phyloP scores from a whole-genome alignment of 768 basidiomycete species.

The Pleurotus ostreatus region DNA sequence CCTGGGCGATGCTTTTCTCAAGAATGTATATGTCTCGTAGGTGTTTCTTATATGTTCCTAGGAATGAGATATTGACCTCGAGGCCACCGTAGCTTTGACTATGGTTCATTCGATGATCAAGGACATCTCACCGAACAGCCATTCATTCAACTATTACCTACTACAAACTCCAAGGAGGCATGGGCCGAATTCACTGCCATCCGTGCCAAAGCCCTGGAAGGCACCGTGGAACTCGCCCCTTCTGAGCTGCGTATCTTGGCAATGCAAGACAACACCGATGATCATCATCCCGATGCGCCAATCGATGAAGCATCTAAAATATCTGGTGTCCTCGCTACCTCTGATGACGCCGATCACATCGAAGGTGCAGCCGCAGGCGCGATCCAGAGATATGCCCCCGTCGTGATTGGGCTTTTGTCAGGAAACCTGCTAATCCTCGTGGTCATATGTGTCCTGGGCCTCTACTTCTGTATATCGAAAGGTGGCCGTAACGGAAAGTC shows the following conservation, averaged over 20 bases:
- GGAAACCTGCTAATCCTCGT: conserved; percentile 8
- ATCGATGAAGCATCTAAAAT: neutral
- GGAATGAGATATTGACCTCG: neutral
- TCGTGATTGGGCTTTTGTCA: conserved; percentile 10
- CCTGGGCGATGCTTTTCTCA: conserved; percentile 71
- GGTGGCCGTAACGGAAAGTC: neutral
- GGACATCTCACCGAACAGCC: conserved; percentile 37
- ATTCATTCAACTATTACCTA: conserved; percentile 60
- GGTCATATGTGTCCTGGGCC: conserved; percentile 1
- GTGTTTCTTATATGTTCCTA: neutral
- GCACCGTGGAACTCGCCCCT: neutral
- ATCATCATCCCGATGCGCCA: neutral
- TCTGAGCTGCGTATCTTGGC: neutral
- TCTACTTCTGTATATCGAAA: conserved; percentile 4
- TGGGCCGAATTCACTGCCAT: neutral
- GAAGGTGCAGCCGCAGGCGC: neutral
- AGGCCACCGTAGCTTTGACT: conserved; percentile 45
- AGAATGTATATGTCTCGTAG: conserved; percentile 20
- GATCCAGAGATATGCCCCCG: conserved; percentile 7
- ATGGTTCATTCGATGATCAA: conserved; percentile 55
- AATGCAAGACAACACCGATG: conserved; percentile 13
- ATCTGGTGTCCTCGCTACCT: neutral
- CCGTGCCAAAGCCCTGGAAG: neutral
- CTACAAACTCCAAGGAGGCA: conserved; percentile 32
- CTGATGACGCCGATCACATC: neutral